Evolutionary conservation across 768 basidiomycete genomes (phyloP), one percentile per base, ranked within the genome.

Genomic region (Pilatotrama ljubarskyi): DNA sequence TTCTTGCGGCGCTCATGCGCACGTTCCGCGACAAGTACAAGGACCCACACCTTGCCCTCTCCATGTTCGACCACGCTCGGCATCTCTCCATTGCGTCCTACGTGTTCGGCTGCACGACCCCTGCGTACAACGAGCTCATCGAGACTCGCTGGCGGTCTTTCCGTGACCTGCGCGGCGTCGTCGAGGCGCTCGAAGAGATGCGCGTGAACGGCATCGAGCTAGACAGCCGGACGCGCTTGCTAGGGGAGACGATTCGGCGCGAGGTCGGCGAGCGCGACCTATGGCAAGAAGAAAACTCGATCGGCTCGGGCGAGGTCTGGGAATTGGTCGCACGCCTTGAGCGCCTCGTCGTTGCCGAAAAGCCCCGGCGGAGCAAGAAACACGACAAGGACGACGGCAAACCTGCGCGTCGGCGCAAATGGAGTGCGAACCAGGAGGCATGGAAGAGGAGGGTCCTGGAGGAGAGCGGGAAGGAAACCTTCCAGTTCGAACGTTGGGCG

Each of bases 91-190:
- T 88, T 49, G 79, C 86, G 4, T 93, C 90, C 5, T 98, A 92
- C 72, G 88, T 95, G 29, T 87, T 88, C 66, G 95, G 95, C 2
- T 98, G 95, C 73, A 89, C 91, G 10, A 90, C 94, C 0, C 80
- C 80, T 10, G 90, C 88, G 0, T 97, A 96, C 74, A 93, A 95
- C 72, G 93, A 96, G 70, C 80, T 95, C 18, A 83, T 98, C 25
- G 78, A 84, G 67, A 93, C 90, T n/a, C 84, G 84, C 18, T 98
- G 95, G 95, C 74, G 77, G 8, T 84, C 80, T 55, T 92, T 95
- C 77, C 83, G 83, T n/a, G 93, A 96, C 74, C 74, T 95, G 36
- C 79, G 82, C 46, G 91, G 89, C 25, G 86, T 94, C 0, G 82
- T 82, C 52, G 80, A 83, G 18, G 84, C 87, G 5, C 73, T 96